Conservation (phyloP, 192 early-diverging fungal genomes). For the Gigaspora rosea region DNA sequence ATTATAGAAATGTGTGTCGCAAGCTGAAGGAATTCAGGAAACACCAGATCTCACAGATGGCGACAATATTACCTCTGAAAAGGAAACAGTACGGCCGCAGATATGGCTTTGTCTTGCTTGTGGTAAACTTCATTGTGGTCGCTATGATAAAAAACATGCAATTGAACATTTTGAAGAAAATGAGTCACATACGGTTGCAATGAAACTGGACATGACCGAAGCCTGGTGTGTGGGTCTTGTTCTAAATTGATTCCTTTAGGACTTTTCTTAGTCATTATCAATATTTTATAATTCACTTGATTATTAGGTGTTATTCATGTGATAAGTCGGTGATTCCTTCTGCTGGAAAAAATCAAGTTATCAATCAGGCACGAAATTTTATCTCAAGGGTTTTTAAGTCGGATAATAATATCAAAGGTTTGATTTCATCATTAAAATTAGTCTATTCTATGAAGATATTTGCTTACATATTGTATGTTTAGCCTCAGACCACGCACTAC, state of each 20-base stretch:
- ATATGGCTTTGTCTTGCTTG: constrained; percentile 43
- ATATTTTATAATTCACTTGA: background rate
- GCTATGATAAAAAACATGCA: constrained; percentile 31
- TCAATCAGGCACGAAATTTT: constrained; percentile 30
- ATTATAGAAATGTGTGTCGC: too few relatives aligned
- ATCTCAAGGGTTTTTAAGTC: constrained; percentile 20
- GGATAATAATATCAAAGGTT: constrained; percentile 31
- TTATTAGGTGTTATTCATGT: constrained; percentile 42
- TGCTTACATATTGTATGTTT: too few relatives aligned
- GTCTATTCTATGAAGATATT: too few relatives aligned
- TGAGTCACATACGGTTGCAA: constrained; percentile 32
- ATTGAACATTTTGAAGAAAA: constrained; percentile 32
- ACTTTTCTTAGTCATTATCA: too few relatives aligned
- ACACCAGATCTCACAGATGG: background rate
- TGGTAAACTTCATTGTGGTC: constrained; percentile 40
- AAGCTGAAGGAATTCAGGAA: too few relatives aligned
- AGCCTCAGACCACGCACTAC: background rate
- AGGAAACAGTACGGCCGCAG: too few relatives aligned
- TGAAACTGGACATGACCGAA: constrained; percentile 34
- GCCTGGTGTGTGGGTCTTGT: constrained; percentile 30
- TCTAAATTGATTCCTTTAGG: background rate
- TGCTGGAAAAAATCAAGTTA: constrained; percentile 36
- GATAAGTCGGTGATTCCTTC: constrained; percentile 29
- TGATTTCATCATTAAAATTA: background rate
- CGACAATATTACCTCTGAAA: constrained; percentile 3